Evolutionary conservation across 2,329 filamentous ascomycete species (phyloP).

Genomic region (Phyllosticta citrichinensis): DNA sequence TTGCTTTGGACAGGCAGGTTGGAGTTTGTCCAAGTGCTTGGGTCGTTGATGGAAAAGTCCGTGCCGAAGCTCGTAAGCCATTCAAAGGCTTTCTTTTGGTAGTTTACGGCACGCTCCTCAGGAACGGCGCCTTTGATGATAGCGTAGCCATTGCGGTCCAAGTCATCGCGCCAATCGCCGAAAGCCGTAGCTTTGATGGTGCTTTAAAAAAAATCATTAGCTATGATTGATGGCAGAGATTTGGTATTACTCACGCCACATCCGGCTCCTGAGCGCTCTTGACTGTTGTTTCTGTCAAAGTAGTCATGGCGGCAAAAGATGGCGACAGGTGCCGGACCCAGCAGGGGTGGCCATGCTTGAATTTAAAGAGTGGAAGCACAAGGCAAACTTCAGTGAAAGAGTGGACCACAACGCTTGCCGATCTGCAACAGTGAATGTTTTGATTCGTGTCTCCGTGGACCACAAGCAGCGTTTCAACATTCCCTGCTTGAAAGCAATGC

Average conservation of each 20-base stretch:
- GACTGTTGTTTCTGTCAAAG: neutral
- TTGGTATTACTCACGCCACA: neutral
- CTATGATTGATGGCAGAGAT: neutral
- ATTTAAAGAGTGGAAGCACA: neutral
- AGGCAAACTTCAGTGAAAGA: neutral
- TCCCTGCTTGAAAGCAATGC: neutral
- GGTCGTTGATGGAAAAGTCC: slow-evolving; percentile 28
- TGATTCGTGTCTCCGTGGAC: neutral
- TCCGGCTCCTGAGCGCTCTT: neutral
- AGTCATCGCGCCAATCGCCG: slow-evolving; percentile 34
- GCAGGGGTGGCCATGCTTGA: neutral
- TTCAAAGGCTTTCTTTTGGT: slow-evolving; percentile 30
- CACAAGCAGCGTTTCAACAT: neutral
- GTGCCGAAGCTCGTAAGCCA: slow-evolving; percentile 35
- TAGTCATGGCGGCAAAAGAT: neutral
- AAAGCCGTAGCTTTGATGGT: slow-evolving; percentile 10
- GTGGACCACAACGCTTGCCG: neutral
- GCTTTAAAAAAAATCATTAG: neutral
- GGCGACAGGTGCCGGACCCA: neutral
- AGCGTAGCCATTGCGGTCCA: slow-evolving; percentile 32
- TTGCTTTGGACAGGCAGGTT: slow-evolving; percentile 27
- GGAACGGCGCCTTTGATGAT: slow-evolving; percentile 33
- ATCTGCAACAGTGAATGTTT: neutral
- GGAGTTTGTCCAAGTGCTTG: slow-evolving; percentile 26
- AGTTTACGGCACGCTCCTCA: slow-evolving; percentile 30